A percentile compares a stretch with the other conserved stretches of the same genome.
Evolutionary conservation across 164 flowering plant genomes (phyloP).

Genomic region (Aristolochia californica): DNA sequence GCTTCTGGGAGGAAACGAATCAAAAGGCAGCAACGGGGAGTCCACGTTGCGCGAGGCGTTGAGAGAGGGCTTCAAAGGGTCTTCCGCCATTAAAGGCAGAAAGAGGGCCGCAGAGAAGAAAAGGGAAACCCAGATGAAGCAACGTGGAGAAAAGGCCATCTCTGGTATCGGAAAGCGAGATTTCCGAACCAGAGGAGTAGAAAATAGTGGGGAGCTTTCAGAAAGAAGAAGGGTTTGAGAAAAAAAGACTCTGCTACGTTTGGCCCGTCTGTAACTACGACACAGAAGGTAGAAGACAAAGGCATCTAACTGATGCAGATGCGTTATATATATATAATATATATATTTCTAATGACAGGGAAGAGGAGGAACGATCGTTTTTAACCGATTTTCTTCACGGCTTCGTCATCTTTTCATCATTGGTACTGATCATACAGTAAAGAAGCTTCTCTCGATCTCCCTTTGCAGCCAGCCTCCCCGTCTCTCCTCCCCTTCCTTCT

Average conservation of each 20-base stretch:
- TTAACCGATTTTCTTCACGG: too few species aligned
- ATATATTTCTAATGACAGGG: too few species aligned
- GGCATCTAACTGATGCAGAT: constrained; percentile 9
- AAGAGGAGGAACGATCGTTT: too few species aligned
- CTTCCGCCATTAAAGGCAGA: constrained; percentile 2
- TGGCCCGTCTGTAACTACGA: constrained; percentile 3
- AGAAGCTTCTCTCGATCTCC: too few species aligned
- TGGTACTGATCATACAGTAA: too few species aligned
- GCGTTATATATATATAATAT: too few species aligned
- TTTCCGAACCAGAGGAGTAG: neutral
- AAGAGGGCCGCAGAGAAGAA: neutral
- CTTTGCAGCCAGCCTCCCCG: too few species aligned
- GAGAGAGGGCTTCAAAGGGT: neutral
- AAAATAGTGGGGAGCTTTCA: neutral
- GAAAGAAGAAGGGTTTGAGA: neutral
- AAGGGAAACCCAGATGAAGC: constrained; percentile 8
- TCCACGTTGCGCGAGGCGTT: neutral
- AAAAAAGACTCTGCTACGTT: neutral
- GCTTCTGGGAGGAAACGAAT: constrained; percentile 10
- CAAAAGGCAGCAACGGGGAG: neutral
- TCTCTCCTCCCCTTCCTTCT: too few species aligned
- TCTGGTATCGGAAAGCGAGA: neutral
- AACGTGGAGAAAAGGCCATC: constrained; percentile 1
- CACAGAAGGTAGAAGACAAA: constrained; percentile 16
- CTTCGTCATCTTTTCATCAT: too few species aligned